phyloP scores from a whole-genome alignment of 257 asterid genomes.

The Solanum sejunctum region DNA sequence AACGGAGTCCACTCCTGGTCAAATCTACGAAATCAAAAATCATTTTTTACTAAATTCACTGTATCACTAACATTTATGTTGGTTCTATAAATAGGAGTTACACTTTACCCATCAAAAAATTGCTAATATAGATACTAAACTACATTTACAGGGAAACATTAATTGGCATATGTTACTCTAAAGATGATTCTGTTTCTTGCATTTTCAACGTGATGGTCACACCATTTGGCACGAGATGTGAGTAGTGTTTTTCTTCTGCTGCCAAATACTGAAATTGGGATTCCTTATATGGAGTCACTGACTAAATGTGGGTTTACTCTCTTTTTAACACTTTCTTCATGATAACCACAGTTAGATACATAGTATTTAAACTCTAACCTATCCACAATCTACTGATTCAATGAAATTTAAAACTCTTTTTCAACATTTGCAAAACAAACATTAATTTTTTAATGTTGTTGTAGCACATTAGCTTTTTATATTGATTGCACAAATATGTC shows the following conservation, averaged over 20 bases:
- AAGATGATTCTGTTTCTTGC: not conserved
- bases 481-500: not conserved
- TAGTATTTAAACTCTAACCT: not conserved
- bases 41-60: too few relatives aligned
- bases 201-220: not conserved
- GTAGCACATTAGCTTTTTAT: not conserved
- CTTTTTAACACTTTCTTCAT: not conserved
- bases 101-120: too few relatives aligned
- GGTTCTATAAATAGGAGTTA: too few relatives aligned
- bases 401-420: not conserved
- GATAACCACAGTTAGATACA: not conserved
- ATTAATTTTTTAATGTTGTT: not conserved
- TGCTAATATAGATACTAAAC: too few relatives aligned
- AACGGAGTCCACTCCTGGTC: too few relatives aligned
- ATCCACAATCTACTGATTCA: not conserved
- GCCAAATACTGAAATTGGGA: not conserved
- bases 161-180: too few relatives aligned
- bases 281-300: not conserved
- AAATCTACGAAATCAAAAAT: too few relatives aligned
- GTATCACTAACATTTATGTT: too few relatives aligned
- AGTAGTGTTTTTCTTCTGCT: not conserved
- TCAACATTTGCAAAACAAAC: too few relatives aligned
- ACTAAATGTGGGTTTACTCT: not conserved
- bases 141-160: too few relatives aligned
- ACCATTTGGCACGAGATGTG: not conserved